A percentile compares a stretch with the other conserved stretches of the same genome.
phyloP scores from a whole-genome alignment of 208 protist genomes.

The Leishmania major region DNA sequence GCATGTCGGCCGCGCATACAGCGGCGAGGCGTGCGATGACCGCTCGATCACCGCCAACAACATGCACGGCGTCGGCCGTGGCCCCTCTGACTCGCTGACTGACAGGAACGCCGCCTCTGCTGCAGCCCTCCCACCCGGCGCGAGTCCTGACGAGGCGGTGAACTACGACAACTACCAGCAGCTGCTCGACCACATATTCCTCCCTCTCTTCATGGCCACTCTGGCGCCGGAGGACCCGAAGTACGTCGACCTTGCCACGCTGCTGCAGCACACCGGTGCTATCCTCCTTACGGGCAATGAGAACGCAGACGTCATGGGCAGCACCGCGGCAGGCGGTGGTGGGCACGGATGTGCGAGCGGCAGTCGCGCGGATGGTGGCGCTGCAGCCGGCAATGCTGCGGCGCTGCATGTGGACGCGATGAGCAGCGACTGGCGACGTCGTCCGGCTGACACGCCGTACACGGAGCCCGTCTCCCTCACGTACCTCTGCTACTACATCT shows the following conservation, averaged over 20 bases:
- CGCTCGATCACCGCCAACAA: conserved; percentile 1
- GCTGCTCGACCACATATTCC: conserved; percentile 97
- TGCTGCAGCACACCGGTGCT: conserved; percentile 93
- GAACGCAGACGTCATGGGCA: conserved; percentile 63
- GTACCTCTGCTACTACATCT: conserved; percentile 96
- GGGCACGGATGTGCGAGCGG: not conserved
- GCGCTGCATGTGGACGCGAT: not conserved
- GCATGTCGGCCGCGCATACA: not conserved
- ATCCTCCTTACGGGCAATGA: conserved; percentile 98
- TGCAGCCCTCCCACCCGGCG: not conserved
- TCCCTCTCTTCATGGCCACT: conserved; percentile 98
- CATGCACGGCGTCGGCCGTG: not conserved
- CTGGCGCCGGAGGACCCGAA: conserved; percentile 89
- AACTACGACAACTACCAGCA: conserved; percentile 93
- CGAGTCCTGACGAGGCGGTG: conserved; percentile 19
- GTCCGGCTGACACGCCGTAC: conserved; percentile 96
- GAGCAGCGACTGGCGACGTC: conserved; percentile 50
- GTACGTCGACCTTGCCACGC: conserved; percentile 90
- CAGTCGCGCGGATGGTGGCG: not conserved
- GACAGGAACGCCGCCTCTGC: conserved; percentile 4
- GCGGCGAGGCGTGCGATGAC: not conserved
- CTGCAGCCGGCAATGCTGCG: not conserved
- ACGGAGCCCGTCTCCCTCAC: conserved; percentile 92
- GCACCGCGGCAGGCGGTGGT: not conserved
- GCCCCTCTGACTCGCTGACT: not conserved